These are phyloP conservation scores for Arabidopsis hybrid DNA, from an alignment of 441 rosid genomes.

Conservation along the genomic window DNA sequence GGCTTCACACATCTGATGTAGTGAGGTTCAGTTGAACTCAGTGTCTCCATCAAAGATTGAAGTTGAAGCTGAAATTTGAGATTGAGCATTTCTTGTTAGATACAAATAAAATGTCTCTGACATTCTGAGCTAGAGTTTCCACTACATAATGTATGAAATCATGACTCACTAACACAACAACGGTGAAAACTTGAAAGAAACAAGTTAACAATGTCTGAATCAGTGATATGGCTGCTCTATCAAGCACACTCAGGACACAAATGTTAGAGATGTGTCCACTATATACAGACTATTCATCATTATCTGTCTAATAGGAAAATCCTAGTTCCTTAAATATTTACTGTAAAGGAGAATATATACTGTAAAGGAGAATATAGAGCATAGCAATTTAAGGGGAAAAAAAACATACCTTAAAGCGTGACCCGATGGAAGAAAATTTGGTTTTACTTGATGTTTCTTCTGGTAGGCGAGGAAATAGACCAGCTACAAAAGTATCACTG, in stretches of 20 bases:
- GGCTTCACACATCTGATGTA: constrained; percentile 99
- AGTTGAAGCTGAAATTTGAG: constrained; percentile 86
- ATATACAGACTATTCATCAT: constrained; percentile 22
- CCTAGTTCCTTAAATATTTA: constrained; percentile 2
- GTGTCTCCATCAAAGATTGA: constrained; percentile 99
- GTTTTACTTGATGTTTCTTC: constrained; percentile 97
- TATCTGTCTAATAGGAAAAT: constrained; percentile 5
- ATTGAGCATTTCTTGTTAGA: constrained; percentile 43
- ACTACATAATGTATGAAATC: constrained; percentile 23
- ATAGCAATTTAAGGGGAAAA: neutral
- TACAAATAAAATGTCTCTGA: constrained; percentile 20
- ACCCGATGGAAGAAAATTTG: constrained; percentile 98
- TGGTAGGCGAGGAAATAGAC: constrained; percentile 90
- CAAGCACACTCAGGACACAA: constrained; percentile 19
- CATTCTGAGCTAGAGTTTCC: constrained; percentile 22
- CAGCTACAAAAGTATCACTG: constrained; percentile 77
- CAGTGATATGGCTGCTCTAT: constrained; percentile 26
- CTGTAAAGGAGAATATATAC: constrained; percentile 17
- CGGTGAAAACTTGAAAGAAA: constrained; percentile 24
- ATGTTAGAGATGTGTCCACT: constrained; percentile 22
- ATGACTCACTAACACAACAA: constrained; percentile 33
- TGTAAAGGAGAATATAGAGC: constrained; percentile 16
- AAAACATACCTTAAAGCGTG: constrained; percentile 89
- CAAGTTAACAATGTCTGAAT: constrained; percentile 22
- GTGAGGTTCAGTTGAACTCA: constrained; percentile 97